Conservation (phyloP, 2,329 filamentous ascomycete genomes). For the Colletotrichum kahawae region DNA sequence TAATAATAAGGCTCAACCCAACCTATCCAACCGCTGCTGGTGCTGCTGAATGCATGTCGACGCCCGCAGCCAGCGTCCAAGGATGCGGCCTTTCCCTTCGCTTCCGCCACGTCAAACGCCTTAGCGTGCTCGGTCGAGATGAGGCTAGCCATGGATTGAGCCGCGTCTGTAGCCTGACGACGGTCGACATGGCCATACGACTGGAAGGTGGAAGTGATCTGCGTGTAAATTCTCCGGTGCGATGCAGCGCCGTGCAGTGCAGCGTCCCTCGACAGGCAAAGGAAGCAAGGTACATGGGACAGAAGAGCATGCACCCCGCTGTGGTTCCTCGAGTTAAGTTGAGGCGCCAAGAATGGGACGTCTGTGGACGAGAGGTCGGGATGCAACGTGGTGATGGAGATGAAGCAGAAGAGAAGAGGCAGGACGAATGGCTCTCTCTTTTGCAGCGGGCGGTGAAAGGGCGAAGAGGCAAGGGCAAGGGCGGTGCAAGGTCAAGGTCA, state of each 20-base stretch:
- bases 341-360: background rate
- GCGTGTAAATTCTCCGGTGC: background rate
- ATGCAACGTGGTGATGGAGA: background rate
- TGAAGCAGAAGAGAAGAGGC: background rate
- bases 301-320: background rate
- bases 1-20: background rate
- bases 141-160: background rate
- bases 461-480: background rate
- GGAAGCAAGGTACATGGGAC: constrained; percentile 6
- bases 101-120: background rate
- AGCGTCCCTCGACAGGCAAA: background rate
- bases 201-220: background rate
- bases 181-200: background rate
- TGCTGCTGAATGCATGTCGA: background rate
- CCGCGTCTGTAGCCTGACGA: background rate
- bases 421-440: background rate
- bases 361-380: background rate
- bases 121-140: background rate
- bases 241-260: background rate
- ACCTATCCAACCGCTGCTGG: background rate
- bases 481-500: background rate
- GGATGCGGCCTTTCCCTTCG: background rate
- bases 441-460: background rate
- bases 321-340: background rate
- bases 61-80: background rate